These are phyloP conservation scores for Wickerhamomyces sp. DNA, from an alignment of 1,139 yeast species.

Conservation along the genomic window DNA sequence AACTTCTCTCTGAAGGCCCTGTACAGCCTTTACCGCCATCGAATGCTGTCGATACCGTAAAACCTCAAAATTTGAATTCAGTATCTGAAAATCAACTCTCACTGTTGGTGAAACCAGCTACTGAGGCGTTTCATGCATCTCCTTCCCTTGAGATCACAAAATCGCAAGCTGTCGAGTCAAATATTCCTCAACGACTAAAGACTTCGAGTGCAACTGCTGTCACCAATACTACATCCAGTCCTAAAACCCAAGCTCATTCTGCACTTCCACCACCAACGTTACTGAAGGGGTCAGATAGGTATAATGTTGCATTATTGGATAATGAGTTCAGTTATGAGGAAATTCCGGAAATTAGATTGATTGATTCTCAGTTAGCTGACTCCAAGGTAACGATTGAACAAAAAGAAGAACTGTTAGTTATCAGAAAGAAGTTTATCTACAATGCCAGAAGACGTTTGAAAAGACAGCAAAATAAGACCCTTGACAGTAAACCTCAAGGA, in stretches of 20 bases:
- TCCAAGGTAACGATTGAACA: slow-evolving; percentile 2
- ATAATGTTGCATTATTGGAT: slow-evolving; percentile 1
- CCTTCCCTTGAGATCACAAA: background rate
- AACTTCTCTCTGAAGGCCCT: no score
- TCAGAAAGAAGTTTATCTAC: slow-evolving; percentile 11
- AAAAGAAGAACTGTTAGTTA: slow-evolving; percentile 1
- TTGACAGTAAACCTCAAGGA: no score
- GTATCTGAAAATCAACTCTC: no score
- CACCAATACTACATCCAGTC: background rate
- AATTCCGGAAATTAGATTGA: slow-evolving; percentile 6
- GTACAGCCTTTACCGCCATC: no score
- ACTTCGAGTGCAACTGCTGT: background rate
- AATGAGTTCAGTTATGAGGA: slow-evolving; percentile 8
- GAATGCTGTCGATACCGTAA: no score
- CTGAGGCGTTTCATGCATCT: background rate
- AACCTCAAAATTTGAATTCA: no score
- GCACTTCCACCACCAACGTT: background rate
- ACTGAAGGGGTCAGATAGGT: background rate
- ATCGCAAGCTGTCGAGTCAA: background rate
- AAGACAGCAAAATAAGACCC: no score
- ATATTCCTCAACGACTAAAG: background rate
- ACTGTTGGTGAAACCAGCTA: no score
- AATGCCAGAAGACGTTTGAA: slow-evolving; percentile 15
- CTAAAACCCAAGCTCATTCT: background rate
- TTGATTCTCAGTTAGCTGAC: slow-evolving; percentile 6